Evolutionary conservation across 345 rosid genomes (phyloP).

Genomic region (Barbarea vulgaris): DNA sequence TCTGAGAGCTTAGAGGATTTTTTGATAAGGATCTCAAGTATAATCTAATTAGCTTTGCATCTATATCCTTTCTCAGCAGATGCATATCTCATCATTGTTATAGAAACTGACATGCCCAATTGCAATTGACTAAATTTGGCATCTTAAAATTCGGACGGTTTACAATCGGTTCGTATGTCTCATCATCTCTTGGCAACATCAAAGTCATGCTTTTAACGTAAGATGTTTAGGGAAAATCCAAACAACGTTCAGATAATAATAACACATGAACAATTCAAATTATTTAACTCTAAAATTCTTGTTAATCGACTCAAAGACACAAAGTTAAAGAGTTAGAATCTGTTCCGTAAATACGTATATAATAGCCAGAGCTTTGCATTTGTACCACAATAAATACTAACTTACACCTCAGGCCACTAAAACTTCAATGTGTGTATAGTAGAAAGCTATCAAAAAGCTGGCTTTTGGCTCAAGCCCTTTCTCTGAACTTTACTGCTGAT

Average conservation of each 20-base stretch:
- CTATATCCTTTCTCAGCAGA: not conserved
- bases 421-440: constrained; percentile 23
- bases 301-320: not conserved
- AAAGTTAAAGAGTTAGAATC: constrained; percentile 11
- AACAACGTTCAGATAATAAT: not conserved
- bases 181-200: not conserved
- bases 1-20: not conserved
- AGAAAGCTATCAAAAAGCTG: constrained; percentile 29
- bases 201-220: not conserved
- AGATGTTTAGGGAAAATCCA: not conserved
- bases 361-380: constrained; percentile 17
- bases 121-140: not conserved
- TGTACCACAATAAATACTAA: constrained; percentile 24
- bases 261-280: not conserved
- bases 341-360: constrained; percentile 12
- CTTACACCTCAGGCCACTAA: constrained; percentile 31
- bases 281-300: not conserved
- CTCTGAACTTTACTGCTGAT: constrained; percentile 18
- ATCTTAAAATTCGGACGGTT: constrained; percentile 3
- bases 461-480: constrained; percentile 29
- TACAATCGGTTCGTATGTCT: not conserved
- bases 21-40: constrained; percentile 14
- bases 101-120: not conserved
- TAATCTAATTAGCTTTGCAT: not conserved
- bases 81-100: not conserved